phyloP scores from a whole-genome alignment of 495 filamentous ascomycete genomes.

The Thozetella sp. region DNA sequence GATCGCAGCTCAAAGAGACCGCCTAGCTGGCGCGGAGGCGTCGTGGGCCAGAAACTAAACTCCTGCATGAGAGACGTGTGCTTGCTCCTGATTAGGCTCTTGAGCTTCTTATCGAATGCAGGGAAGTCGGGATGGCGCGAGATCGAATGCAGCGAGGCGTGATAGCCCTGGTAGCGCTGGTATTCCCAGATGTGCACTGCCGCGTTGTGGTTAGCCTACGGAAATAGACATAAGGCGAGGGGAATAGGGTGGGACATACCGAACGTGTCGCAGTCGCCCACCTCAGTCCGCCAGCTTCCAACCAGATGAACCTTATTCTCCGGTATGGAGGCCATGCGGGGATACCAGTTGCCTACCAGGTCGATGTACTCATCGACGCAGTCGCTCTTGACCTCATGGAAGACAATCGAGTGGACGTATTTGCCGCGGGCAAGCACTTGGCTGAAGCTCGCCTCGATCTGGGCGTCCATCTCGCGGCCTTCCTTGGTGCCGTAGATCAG shows the following conservation, averaged over 20 bases:
- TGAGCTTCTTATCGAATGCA: conserved; percentile 80
- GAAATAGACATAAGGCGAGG: background rate
- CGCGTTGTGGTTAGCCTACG: background rate
- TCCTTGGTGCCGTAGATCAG: conserved; percentile 97
- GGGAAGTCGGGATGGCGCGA: conserved; percentile 76
- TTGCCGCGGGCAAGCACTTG: conserved; percentile 94
- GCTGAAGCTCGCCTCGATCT: conserved; percentile 92
- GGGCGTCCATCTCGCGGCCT: conserved; percentile 86
- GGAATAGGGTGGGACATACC: conserved; percentile 53
- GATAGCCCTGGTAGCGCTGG: conserved; percentile 94
- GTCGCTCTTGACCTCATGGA: conserved; percentile 95
- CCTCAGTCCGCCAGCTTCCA: conserved; percentile 97
- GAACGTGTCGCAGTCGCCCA: conserved; percentile 97
- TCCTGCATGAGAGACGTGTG: conserved; percentile 96
- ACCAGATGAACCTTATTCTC: conserved; percentile 95
- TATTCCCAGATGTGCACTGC: conserved; percentile 99
- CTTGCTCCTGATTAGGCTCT: conserved; percentile 78
- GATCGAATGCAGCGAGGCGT: conserved; percentile 85
- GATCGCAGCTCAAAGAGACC: conserved; percentile 96
- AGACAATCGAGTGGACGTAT: conserved; percentile 97
- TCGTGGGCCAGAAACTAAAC: conserved; percentile 99
- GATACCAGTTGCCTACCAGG: conserved; percentile 92
- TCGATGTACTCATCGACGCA: conserved; percentile 94
- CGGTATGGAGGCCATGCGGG: conserved; percentile 73
- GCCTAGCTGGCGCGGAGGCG: conserved; percentile 83